These are phyloP conservation scores for Thermomyces lanuginosus DNA, from an alignment of 2,329 filamentous ascomycete species.

Conservation along the genomic window DNA sequence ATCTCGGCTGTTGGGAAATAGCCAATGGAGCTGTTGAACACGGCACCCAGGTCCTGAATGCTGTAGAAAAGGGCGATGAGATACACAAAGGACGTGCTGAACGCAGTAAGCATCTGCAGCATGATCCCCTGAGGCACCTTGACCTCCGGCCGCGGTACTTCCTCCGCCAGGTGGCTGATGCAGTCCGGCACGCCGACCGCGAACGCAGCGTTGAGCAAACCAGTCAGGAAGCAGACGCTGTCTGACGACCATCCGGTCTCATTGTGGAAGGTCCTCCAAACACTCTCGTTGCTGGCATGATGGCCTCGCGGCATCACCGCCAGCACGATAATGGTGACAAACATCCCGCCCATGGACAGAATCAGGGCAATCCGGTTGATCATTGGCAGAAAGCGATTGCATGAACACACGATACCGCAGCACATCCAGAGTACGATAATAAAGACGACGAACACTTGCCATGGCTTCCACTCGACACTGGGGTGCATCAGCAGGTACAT, in stretches of 20 bases:
- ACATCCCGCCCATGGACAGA: slow-evolving; percentile 33
- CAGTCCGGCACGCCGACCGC: slow-evolving; percentile 34
- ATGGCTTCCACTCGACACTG: slow-evolving; percentile 26
- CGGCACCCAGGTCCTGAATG: slow-evolving; percentile 31
- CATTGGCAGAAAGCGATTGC: slow-evolving; percentile 29
- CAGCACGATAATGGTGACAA: slow-evolving; percentile 33
- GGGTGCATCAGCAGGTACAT: slow-evolving; percentile 23
- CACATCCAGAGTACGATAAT: slow-evolving; percentile 28
- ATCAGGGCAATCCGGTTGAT: slow-evolving; percentile 33
- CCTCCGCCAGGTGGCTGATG: slow-evolving; percentile 36
- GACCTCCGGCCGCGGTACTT: slow-evolving; percentile 28
- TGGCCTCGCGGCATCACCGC: slow-evolving; percentile 30
- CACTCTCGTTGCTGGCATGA: too few species aligned
- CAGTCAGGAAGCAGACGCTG: slow-evolving; percentile 35
- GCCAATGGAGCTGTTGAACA: slow-evolving; percentile 21
- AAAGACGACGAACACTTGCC: slow-evolving; percentile 33
- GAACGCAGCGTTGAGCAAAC: slow-evolving; percentile 34
- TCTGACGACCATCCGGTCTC: slow-evolving; percentile 38
- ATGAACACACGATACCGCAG: slow-evolving; percentile 32
- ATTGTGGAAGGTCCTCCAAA: slow-evolving; percentile 38
- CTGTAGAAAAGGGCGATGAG: slow-evolving; percentile 37
- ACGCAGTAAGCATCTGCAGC: slow-evolving; percentile 34
- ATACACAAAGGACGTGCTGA: slow-evolving; percentile 35
- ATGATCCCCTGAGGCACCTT: slow-evolving; percentile 18
- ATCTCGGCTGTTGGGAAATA: slow-evolving; percentile 54